Conservation (phyloP, 345 rosid genomes). For the Moricandia arvensis region DNA sequence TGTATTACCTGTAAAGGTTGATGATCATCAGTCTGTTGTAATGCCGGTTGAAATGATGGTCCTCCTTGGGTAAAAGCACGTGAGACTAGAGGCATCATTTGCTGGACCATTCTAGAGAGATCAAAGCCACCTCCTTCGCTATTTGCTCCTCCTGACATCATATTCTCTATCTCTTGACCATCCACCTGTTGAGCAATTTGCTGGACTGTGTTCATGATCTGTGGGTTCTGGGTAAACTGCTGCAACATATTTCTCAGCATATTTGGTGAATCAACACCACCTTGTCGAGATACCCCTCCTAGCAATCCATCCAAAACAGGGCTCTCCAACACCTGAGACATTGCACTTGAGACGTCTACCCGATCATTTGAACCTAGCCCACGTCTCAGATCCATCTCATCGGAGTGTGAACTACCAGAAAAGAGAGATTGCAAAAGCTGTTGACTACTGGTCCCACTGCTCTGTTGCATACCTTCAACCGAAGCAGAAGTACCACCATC, state of each 20-base stretch:
- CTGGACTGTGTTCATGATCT: slow-evolving; percentile 73
- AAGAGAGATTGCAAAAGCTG: slow-evolving; percentile 67
- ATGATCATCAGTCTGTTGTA: slow-evolving; percentile 40
- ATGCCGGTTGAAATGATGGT: slow-evolving; percentile 16
- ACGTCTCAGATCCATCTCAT: slow-evolving; percentile 33
- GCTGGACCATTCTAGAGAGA: slow-evolving; percentile 80
- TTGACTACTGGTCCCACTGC: slow-evolving; percentile 44
- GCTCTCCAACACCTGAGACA: slow-evolving; percentile 71
- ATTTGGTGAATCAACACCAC: slow-evolving; percentile 81
- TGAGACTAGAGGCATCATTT: slow-evolving; percentile 95
- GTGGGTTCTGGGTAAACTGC: slow-evolving; percentile 80
- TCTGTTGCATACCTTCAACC: slow-evolving; percentile 39
- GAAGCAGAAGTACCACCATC: slow-evolving; percentile 46
- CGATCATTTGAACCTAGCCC: slow-evolving; percentile 44
- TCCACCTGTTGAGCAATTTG: slow-evolving; percentile 93
- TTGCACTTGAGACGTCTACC: slow-evolving; percentile 50
- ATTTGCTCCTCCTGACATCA: slow-evolving; percentile 64
- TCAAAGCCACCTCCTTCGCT: slow-evolving; percentile 66
- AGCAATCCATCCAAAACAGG: slow-evolving; percentile 72
- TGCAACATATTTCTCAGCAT: slow-evolving; percentile 81
- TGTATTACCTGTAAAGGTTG: slow-evolving; percentile 49
- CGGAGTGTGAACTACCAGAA: slow-evolving; percentile 43
- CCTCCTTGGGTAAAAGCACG: slow-evolving; percentile 64
- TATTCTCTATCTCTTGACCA: slow-evolving; percentile 62
- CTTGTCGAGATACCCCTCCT: slow-evolving; percentile 64